These are phyloP conservation scores for Flaveria brownii DNA, from an alignment of 129 eudicot species.

Conservation along the genomic window DNA sequence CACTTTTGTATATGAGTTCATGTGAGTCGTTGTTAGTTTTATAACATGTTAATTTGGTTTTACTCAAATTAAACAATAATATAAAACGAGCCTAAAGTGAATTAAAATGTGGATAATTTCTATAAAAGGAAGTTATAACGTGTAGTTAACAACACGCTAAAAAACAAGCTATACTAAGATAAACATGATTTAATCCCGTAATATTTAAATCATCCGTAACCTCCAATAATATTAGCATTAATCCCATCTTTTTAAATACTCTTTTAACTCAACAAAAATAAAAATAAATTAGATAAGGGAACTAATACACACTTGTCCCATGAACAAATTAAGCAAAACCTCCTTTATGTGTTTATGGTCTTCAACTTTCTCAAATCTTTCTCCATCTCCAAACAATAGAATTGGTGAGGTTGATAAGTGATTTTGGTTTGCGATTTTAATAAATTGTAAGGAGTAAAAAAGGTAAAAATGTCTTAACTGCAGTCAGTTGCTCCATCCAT, in stretches of 20 bases:
- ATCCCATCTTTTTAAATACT: not conserved
- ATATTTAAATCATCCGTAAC: constrained; percentile 73
- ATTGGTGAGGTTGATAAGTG: too few species aligned
- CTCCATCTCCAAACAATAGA: constrained; percentile 58
- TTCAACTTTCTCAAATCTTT: constrained; percentile 76
- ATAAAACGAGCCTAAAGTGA: too few species aligned
- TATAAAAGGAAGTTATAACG: constrained; percentile 42
- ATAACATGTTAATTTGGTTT: too few species aligned
- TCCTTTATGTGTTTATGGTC: constrained; percentile 87
- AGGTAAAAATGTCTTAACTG: too few species aligned
- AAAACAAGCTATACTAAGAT: constrained; percentile 77
- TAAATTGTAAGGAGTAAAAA: too few species aligned
- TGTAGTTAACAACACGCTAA: constrained; percentile 58
- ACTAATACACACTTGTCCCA: constrained; percentile 57
- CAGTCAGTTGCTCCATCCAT: too few species aligned
- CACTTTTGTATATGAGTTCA: too few species aligned
- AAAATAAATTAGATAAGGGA: not conserved
- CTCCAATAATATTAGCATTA: constrained; percentile 35
- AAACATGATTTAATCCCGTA: constrained; percentile 87
- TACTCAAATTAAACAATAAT: too few species aligned
- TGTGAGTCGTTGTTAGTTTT: too few species aligned
- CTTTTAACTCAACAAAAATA: not conserved
- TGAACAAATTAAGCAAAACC: constrained; percentile 81
- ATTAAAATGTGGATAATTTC: too few species aligned
- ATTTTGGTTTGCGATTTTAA: too few species aligned